Evolutionary conservation across 441 rosid genomes (phyloP).

Genomic region (Codiaeum variegatum): DNA sequence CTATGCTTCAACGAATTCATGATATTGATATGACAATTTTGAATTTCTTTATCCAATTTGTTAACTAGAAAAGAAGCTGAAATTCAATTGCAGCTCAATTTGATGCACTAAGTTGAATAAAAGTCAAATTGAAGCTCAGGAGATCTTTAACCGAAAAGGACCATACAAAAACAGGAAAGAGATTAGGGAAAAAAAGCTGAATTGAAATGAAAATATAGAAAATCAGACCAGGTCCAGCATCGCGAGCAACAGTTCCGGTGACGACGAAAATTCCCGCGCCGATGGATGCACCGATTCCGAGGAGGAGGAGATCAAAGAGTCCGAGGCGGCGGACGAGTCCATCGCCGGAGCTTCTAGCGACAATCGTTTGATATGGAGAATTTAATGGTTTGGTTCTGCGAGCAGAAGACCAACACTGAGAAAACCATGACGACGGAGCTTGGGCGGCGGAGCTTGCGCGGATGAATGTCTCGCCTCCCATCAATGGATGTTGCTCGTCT

Average conservation of each 20-base stretch:
- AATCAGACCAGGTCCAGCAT: conserved; percentile 77
- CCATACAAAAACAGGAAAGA: not conserved
- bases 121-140: not conserved
- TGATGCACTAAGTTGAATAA: not conserved
- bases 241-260: conserved; percentile 94
- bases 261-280: conserved; percentile 98
- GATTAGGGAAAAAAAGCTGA: too few species aligned
- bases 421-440: conserved; percentile 46
- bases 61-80: not conserved
- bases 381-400: conserved; percentile 53
- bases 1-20: not conserved
- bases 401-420: conserved; percentile 74
- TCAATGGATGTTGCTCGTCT: not conserved
- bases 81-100: not conserved
- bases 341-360: conserved; percentile 33
- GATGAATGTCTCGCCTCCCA: conserved; percentile 17
- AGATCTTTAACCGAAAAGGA: not conserved
- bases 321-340: conserved; percentile 80
- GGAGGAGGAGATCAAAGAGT: conserved; percentile 69
- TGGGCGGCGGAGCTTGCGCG: conserved; percentile 18
- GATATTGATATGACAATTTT: not conserved
- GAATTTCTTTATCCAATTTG: not conserved
- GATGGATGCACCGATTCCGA: conserved; percentile 90
- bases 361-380: conserved; percentile 33
- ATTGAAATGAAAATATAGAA: not conserved